Percentiles rank a stretch among this genome's conserved stretches.
Evolutionary conservation across 2,329 filamentous ascomycete species (phyloP).

Genomic region (Neonectria neomacrospora): DNA sequence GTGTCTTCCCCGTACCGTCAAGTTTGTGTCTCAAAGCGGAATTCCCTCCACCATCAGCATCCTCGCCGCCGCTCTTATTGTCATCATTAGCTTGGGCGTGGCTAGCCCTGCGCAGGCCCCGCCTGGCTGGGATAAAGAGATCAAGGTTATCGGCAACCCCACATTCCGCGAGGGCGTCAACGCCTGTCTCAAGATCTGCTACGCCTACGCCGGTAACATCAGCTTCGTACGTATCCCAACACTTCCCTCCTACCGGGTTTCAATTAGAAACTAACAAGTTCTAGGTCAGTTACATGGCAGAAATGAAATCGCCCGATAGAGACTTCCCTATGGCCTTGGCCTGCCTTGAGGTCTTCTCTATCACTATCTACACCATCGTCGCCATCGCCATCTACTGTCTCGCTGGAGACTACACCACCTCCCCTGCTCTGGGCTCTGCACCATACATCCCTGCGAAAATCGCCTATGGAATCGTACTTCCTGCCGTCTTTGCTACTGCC

Average conservation of each 20-base stretch:
- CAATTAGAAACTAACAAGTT: neutral
- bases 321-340: slow-evolving; percentile 48
- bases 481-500: slow-evolving; percentile 46
- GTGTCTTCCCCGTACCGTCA: slow-evolving; percentile 74
- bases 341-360: slow-evolving; percentile 48
- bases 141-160: slow-evolving; percentile 37
- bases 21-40: slow-evolving; percentile 41
- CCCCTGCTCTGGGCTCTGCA: slow-evolving; percentile 50
- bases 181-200: slow-evolving; percentile 45
- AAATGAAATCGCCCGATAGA: slow-evolving; percentile 48
- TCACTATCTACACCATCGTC: slow-evolving; percentile 48
- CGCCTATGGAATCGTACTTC: slow-evolving; percentile 47
- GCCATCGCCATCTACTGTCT: slow-evolving; percentile 49
- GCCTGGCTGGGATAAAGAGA: slow-evolving; percentile 41
- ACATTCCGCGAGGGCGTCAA: slow-evolving; percentile 43
- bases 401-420: slow-evolving; percentile 47
- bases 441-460: slow-evolving; percentile 47
- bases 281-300: slow-evolving; percentile 44
- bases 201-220: slow-evolving; percentile 46
- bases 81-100: slow-evolving; percentile 46
- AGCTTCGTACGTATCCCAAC: slow-evolving; percentile 38
- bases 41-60: slow-evolving; percentile 45
- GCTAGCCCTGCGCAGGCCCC: slow-evolving; percentile 35
- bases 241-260: no score
- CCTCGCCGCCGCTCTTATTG: slow-evolving; percentile 42